Percentiles rank a stretch among this genome's conserved stretches.
Conservation (phyloP, 345 rosid genomes). For the Populus pruinosa region DNA sequence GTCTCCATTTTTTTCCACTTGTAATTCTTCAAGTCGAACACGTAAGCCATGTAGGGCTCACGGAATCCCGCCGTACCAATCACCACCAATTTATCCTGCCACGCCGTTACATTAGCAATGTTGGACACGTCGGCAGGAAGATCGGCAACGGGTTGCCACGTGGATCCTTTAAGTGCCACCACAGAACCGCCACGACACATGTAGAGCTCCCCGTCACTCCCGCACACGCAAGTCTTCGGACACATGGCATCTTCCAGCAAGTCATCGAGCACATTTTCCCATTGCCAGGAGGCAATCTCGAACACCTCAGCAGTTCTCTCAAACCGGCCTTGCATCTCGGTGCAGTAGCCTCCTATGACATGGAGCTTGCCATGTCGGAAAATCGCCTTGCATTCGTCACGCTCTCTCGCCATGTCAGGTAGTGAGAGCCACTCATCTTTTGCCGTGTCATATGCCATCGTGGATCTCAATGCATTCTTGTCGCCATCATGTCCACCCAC, state of each 20-base stretch:
- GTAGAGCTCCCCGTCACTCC: conserved; percentile 29
- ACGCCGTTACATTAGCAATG: conserved; percentile 31
- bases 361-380: conserved; percentile 64
- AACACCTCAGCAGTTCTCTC: conserved; percentile 47
- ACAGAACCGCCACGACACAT: conserved; percentile 44
- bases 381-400: conserved; percentile 69
- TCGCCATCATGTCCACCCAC: conserved; percentile 76
- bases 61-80: conserved; percentile 46
- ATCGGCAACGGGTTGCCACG: conserved; percentile 46
- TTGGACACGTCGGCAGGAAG: conserved; percentile 52
- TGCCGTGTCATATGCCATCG: conserved; percentile 54
- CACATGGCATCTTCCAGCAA: conserved; percentile 27
- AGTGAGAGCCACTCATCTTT: conserved; percentile 48
- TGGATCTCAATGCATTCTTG: conserved; percentile 64
- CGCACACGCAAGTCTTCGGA: conserved; percentile 34
- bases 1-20: conserved; percentile 49
- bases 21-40: conserved; percentile 29
- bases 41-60: conserved; percentile 30
- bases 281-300: conserved; percentile 36
- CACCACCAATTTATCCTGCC: conserved; percentile 49
- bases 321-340: conserved; percentile 70
- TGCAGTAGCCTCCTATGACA: conserved; percentile 73
- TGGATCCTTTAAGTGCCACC: conserved; percentile 10
- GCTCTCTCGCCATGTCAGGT: conserved; percentile 68
- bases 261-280: conserved; percentile 38